Conservation (phyloP, 1,284 basidiomycete genomes). For the Exobasidium rhododendri region DNA sequence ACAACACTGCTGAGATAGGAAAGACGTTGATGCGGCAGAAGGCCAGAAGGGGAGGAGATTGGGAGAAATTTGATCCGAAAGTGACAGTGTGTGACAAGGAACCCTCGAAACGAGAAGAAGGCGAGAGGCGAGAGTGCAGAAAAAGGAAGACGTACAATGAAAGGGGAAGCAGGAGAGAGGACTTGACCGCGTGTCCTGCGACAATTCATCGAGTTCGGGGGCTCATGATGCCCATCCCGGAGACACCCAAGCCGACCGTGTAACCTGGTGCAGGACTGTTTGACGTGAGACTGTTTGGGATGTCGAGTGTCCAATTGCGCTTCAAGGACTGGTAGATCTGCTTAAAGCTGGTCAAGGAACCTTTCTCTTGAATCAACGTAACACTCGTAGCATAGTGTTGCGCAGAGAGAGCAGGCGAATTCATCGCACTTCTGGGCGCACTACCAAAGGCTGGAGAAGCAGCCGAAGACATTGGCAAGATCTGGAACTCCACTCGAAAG, state of each 20-base stretch:
- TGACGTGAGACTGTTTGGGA: background rate
- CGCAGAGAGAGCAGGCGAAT: conserved; percentile 14
- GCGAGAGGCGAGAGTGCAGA: too few relatives aligned
- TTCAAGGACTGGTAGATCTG: conserved; percentile 69
- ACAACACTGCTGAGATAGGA: too few relatives aligned
- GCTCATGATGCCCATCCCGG: background rate
- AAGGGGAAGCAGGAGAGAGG: too few relatives aligned
- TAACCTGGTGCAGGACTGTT: conserved; percentile 4
- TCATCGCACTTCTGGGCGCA: background rate
- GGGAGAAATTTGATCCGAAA: too few relatives aligned
- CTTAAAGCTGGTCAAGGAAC: conserved; percentile 76
- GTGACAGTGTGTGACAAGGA: too few relatives aligned
- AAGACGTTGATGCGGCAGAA: too few relatives aligned
- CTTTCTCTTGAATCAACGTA: conserved; percentile 80
- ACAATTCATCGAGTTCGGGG: background rate
- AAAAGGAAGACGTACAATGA: too few relatives aligned
- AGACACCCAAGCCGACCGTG: conserved; percentile 11
- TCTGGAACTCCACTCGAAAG: conserved; percentile 50
- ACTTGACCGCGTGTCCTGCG: too few relatives aligned
- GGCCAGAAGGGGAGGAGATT: too few relatives aligned
- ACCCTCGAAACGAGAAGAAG: too few relatives aligned
- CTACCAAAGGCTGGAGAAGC: conserved; percentile 12
- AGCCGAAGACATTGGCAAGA: conserved; percentile 24
- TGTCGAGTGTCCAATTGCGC: conserved; percentile 64
- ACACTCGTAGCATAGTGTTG: conserved; percentile 60